These are phyloP conservation scores for Globisporangium heterothallicum DNA, from an alignment of 352 stramenopile species.

Conservation along the genomic window DNA sequence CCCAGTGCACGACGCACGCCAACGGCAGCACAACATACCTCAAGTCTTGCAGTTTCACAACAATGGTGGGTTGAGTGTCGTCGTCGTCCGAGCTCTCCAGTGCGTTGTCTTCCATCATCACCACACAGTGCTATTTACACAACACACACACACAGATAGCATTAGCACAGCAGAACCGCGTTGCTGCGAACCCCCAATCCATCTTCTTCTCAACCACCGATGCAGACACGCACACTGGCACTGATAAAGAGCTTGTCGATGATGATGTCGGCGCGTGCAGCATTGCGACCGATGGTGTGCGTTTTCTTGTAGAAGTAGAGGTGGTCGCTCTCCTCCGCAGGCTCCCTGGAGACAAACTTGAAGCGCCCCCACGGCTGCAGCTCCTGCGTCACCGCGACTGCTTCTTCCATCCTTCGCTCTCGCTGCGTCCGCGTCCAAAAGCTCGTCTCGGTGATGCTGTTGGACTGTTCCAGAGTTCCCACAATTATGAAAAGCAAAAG, in stretches of 20 bases:
- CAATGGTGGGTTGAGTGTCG: constrained; percentile 14
- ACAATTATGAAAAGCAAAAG: constrained; percentile 1
- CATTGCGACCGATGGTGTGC: constrained; percentile 53
- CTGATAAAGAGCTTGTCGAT: constrained; percentile 63
- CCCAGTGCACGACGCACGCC: background rate
- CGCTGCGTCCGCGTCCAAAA: too few relatives aligned
- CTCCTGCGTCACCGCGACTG: background rate
- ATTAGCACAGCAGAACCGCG: too few relatives aligned
- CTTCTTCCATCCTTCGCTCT: too few relatives aligned
- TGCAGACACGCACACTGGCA: background rate
- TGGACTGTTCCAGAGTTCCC: too few relatives aligned
- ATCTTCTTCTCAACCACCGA: too few relatives aligned
- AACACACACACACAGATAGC: constrained; percentile 6
- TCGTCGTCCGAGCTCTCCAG: too few relatives aligned
- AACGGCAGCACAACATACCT: constrained; percentile 29
- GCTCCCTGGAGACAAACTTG: constrained; percentile 51
- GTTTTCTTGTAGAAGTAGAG: constrained; percentile 43
- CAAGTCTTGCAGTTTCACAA: constrained; percentile 44
- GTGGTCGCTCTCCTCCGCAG: constrained; percentile 47
- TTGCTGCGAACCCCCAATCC: too few relatives aligned
- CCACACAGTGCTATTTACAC: constrained; percentile 45
- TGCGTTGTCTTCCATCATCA: constrained; percentile 39
- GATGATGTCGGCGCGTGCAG: constrained; percentile 37
- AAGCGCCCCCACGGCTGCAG: constrained; percentile 51
- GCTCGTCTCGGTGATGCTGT: background rate